phyloP scores from a whole-genome alignment of 495 filamentous ascomycete genomes.

The Rostrohypoxylon terebratum region DNA sequence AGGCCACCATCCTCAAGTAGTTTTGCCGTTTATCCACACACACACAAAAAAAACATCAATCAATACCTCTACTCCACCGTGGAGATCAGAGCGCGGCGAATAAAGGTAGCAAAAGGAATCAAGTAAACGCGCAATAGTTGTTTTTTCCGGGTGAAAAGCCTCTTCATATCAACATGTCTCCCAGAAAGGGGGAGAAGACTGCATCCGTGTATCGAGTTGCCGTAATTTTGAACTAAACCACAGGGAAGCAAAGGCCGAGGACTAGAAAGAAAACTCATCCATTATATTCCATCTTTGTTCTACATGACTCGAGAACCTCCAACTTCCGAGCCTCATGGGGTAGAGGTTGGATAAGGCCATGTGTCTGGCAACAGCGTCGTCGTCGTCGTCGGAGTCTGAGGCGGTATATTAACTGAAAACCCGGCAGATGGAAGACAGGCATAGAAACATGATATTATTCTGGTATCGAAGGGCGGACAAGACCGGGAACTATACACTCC shows the following conservation, averaged over 20 bases:
- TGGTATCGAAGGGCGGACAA: conserved; percentile 36
- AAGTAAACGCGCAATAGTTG: conserved; percentile 43
- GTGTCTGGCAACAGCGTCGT: conserved; percentile 15
- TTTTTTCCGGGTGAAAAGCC: conserved; percentile 46
- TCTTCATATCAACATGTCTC: conserved; percentile 49
- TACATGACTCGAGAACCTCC: neutral
- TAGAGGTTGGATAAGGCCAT: conserved; percentile 5
- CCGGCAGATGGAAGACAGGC: conserved; percentile 30
- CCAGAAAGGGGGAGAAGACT: conserved; percentile 31
- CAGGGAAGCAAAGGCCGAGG: conserved; percentile 33
- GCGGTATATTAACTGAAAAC: conserved; percentile 40
- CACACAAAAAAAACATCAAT: conserved; percentile 37
- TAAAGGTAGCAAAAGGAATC: conserved; percentile 49
- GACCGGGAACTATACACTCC: conserved; percentile 39
- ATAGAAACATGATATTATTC: conserved; percentile 44
- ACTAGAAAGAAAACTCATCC: conserved; percentile 25
- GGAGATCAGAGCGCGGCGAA: conserved; percentile 37
- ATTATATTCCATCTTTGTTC: conserved; percentile 31
- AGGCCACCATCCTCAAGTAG: conserved; percentile 30
- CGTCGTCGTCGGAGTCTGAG: conserved; percentile 33
- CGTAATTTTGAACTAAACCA: conserved; percentile 39
- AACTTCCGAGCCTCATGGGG: neutral
- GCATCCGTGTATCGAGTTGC: conserved; percentile 41
- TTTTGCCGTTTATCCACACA: conserved; percentile 47
- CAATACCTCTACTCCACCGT: conserved; percentile 47